Evolutionary conservation across 345 rosid species (phyloP).

Genomic region (Gossypium ekmanianum): DNA sequence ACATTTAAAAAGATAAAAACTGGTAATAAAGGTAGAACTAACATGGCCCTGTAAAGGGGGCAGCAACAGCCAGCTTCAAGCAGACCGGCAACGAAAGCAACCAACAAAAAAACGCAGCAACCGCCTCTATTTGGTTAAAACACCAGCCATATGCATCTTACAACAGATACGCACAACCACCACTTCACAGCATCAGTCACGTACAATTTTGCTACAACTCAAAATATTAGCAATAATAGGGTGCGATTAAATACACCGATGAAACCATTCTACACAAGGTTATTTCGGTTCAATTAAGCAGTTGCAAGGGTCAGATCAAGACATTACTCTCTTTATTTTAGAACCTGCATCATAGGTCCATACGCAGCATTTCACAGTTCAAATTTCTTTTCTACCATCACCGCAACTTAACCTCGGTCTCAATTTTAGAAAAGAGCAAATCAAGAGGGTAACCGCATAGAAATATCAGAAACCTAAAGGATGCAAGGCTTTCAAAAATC

Average conservation of each 20-base stretch:
- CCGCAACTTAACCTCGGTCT: slow-evolving; percentile 35
- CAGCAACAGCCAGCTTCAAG: no score
- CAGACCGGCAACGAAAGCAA: no score
- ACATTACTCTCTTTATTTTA: slow-evolving; percentile 16
- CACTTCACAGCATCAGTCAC: slow-evolving; percentile 46
- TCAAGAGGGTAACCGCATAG: slow-evolving; percentile 23
- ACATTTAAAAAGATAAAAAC: no score
- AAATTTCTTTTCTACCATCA: slow-evolving; percentile 28
- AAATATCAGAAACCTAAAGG: slow-evolving; percentile 29
- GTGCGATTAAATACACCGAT: slow-evolving; percentile 25
- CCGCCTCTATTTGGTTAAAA: slow-evolving; percentile 15
- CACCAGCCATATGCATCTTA: slow-evolving; percentile 30
- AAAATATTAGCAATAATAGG: slow-evolving; percentile 39
- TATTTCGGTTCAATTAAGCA: slow-evolving; percentile 23
- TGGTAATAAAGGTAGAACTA: no score
- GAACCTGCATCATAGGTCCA: slow-evolving; percentile 25
- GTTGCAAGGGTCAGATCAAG: slow-evolving; percentile 29
- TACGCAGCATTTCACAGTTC: slow-evolving; percentile 31
- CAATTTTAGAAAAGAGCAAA: slow-evolving; percentile 24
- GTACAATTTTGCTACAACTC: slow-evolving; percentile 37
- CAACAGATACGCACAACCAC: slow-evolving; percentile 32
- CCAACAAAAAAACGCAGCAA: no score
- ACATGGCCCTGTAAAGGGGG: no score
- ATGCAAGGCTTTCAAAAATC: slow-evolving; percentile 27
- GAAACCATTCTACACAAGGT: slow-evolving; percentile 25